These are phyloP conservation scores for Capsella bursapastoris DNA, from an alignment of 345 rosid species.

Conservation along the genomic window DNA sequence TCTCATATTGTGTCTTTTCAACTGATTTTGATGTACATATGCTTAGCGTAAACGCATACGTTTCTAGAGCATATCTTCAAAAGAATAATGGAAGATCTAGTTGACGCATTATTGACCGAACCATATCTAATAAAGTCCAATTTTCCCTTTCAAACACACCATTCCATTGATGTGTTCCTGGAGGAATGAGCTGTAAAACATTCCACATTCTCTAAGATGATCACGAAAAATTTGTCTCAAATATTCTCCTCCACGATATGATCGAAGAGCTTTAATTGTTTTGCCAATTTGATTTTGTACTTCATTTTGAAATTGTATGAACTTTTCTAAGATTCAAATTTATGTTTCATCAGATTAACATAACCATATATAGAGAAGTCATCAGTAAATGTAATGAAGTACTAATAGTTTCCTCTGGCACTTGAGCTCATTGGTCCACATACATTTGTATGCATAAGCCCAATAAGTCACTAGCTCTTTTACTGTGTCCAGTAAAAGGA, in stretches of 20 bases:
- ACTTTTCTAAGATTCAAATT: too few species aligned
- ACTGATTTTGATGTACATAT: not conserved
- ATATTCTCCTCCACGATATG: not conserved
- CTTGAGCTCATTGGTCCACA: too few species aligned
- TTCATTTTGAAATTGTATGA: not conserved
- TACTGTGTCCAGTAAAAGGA: not conserved
- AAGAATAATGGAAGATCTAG: not conserved
- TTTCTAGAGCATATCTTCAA: not conserved
- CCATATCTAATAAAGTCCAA: not conserved
- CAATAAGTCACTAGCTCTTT: not conserved
- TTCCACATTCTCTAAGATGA: not conserved
- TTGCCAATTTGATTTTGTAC: not conserved
- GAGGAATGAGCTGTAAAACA: not conserved
- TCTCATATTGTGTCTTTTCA: constrained; percentile 3
- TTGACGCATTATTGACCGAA: not conserved
- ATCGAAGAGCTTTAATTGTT: not conserved
- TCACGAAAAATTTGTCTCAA: not conserved
- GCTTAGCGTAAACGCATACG: not conserved
- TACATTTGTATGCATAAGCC: not conserved
- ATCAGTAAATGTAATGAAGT: too few species aligned
- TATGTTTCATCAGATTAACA: too few species aligned
- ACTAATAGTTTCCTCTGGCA: too few species aligned
- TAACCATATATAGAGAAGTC: too few species aligned
- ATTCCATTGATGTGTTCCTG: constrained; percentile 13
- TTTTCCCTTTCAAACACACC: constrained; percentile 7